Evolutionary conservation across 768 basidiomycete genomes (phyloP).

Genomic region (Collybiopsis confluens): DNA sequence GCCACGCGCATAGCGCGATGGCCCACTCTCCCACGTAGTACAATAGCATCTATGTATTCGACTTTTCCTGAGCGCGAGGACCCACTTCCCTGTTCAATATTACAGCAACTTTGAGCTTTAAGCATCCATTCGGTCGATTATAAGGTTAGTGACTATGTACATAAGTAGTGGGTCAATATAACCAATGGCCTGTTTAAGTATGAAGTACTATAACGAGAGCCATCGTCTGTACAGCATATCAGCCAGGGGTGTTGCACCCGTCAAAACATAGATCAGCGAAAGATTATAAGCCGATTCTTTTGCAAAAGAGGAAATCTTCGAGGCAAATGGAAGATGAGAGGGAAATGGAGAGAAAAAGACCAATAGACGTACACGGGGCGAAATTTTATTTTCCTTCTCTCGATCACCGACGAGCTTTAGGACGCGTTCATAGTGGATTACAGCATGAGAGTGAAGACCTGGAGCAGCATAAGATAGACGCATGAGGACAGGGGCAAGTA

Average conservation of each 20-base stretch:
- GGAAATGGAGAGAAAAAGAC: conserved; percentile 7
- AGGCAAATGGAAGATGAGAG: conserved; percentile 5
- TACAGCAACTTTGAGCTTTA: no score
- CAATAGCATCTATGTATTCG: no score
- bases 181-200: no score
- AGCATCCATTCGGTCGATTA: no score
- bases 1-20: no score
- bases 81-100: no score
- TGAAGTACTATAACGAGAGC: conserved; percentile 74
- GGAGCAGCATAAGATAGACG: not conserved
- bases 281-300: conserved; percentile 87
- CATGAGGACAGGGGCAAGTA: not conserved
- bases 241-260: conserved; percentile 70
- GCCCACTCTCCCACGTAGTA: no score
- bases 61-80: no score
- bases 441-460: conserved; percentile 82
- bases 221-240: conserved; percentile 70
- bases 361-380: conserved; percentile 13
- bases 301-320: conserved; percentile 45
- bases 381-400: not conserved
- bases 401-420: conserved; percentile 55
- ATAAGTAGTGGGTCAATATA: no score
- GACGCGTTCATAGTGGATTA: conserved; percentile 78
- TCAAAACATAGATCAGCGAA: conserved; percentile 74
- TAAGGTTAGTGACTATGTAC: no score